A percentile compares a stretch with the other conserved stretches of the same genome.
Conservation (phyloP, 2,329 filamentous ascomycete genomes). For the Periconia sp. region DNA sequence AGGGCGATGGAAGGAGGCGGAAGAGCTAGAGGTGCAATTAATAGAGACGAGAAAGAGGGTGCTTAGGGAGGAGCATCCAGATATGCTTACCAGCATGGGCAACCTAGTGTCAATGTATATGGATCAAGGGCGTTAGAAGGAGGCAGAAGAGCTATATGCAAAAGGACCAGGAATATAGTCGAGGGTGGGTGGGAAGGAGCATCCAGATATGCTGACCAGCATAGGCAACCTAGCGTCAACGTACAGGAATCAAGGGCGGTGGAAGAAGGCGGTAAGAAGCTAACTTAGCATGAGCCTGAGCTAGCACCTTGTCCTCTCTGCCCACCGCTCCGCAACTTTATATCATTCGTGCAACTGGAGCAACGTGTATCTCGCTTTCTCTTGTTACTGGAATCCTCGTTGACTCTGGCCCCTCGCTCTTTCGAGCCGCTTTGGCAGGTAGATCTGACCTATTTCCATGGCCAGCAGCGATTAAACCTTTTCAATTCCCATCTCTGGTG, state of each 20-base stretch:
- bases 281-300: too few species aligned
- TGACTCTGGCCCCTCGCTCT: too few species aligned
- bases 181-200: conserved; percentile 4
- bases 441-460: too few species aligned
- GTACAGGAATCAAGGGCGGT: conserved; percentile 6
- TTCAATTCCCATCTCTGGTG: too few species aligned
- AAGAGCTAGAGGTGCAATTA: background rate
- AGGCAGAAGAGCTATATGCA: conserved; percentile 3
- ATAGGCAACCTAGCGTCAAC: conserved; percentile 7
- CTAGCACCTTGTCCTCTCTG: too few species aligned
- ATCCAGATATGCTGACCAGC: conserved; percentile 3
- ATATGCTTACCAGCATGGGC: conserved; percentile 1
- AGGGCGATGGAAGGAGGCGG: background rate
- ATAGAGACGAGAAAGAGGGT: background rate
- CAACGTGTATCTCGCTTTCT: too few species aligned
- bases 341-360: too few species aligned
- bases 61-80: background rate
- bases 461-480: too few species aligned
- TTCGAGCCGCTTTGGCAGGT: too few species aligned
- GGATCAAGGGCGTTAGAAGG: conserved; percentile 8
- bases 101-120: conserved; percentile 3
- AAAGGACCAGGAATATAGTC: background rate
- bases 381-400: too few species aligned
- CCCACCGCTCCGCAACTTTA: too few species aligned
- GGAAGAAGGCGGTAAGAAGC: conserved; percentile 2